Evolutionary conservation across 2,329 filamentous ascomycete species (phyloP).

Genomic region (Malbranchea cinnamomea): DNA sequence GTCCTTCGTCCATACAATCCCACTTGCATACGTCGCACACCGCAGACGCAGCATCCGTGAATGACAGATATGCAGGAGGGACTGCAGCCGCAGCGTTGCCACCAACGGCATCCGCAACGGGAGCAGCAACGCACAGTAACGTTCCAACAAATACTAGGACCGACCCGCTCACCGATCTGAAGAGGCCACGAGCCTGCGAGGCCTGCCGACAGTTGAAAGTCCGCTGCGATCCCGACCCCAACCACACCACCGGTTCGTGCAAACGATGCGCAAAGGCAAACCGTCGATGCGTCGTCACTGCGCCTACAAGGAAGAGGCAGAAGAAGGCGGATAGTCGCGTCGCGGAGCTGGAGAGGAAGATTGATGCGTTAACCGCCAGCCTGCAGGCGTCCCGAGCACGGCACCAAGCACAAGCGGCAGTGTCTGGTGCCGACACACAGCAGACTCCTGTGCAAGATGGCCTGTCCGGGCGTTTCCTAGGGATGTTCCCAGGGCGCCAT

Average conservation of each 20-base stretch:
- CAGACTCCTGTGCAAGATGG: not conserved
- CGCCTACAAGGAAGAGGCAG: constrained; percentile 61
- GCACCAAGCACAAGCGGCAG: constrained; percentile 8
- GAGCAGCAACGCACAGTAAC: constrained; percentile 1
- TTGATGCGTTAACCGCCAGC: constrained; percentile 72
- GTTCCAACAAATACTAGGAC: not conserved
- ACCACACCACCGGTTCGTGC: constrained; percentile 48
- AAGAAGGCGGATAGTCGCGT: constrained; percentile 87
- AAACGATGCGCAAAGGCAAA: constrained; percentile 67
- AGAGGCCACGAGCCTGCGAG: constrained; percentile 59
- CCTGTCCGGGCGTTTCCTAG: constrained; percentile 2
- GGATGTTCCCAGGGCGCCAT: constrained; percentile 2
- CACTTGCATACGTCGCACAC: constrained; percentile 6
- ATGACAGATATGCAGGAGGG: too few relatives aligned
- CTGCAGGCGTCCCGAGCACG: constrained; percentile 42
- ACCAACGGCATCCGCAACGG: constrained; percentile 8
- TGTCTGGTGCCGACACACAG: not conserved
- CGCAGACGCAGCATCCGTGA: not conserved
- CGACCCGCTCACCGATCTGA: constrained; percentile 35
- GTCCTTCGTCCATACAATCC: constrained; percentile 4
- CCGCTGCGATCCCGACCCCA: constrained; percentile 63
- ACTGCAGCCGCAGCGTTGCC: not conserved
- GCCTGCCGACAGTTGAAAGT: constrained; percentile 65
- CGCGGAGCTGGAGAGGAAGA: constrained; percentile 82
- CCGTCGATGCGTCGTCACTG: constrained; percentile 62